Conservation (phyloP, 1,139 yeast species). For the Candida smagusa region DNA sequence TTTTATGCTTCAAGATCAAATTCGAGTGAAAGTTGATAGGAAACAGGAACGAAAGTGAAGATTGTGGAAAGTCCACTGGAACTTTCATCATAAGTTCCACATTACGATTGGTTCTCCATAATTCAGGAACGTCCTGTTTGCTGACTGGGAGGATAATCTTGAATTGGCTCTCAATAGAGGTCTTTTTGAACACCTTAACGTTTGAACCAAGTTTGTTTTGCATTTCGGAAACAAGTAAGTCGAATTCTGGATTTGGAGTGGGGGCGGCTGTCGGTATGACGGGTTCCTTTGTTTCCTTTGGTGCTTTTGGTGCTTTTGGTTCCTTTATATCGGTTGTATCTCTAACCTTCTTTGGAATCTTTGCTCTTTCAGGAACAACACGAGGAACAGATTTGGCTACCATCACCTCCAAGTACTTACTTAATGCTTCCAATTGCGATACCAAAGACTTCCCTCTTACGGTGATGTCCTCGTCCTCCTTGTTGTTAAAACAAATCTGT, state of each 20-base stretch:
- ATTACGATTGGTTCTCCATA: constrained; percentile 12
- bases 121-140: constrained; percentile 10
- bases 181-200: constrained; percentile 26
- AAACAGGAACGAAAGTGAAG: constrained; percentile 16
- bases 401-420: constrained; percentile 54
- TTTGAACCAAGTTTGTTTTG: constrained; percentile 20
- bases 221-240: constrained; percentile 20
- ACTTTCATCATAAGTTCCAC: constrained; percentile 17
- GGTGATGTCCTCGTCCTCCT: constrained; percentile 24
- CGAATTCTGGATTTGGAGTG: constrained; percentile 10
- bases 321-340: background rate
- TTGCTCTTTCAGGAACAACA: background rate
- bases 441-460: constrained; percentile 46
- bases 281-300: constrained; percentile 1
- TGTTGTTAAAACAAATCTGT: constrained; percentile 25
- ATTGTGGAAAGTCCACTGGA: constrained; percentile 15
- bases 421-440: constrained; percentile 55
- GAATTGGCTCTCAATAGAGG: constrained; percentile 17
- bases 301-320: background rate
- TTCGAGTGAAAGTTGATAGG: constrained; percentile 24
- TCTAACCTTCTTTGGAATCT: background rate
- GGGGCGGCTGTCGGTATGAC: background rate
- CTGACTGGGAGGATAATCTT: constrained; percentile 22
- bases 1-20: constrained; percentile 18
- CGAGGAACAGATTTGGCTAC: constrained; percentile 17